Percentiles rank a stretch among this genome's conserved stretches.
Evolutionary conservation across 495 filamentous ascomycete genomes (phyloP).

Genomic region (Oidiodendron maius): DNA sequence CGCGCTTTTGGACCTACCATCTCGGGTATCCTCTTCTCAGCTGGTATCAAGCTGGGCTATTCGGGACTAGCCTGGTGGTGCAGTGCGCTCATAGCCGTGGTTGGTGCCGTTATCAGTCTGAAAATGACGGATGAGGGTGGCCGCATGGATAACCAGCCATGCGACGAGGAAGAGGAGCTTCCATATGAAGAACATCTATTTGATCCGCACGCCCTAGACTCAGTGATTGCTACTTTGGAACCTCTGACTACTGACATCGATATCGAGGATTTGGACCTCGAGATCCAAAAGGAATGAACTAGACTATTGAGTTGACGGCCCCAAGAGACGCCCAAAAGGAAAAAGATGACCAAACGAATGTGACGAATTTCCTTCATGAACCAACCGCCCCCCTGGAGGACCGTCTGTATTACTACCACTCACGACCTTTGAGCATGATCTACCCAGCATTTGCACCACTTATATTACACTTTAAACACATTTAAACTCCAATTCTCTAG

Average conservation of each 20-base stretch:
- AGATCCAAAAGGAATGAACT: slow-evolving; percentile 9
- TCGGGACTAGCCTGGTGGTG: slow-evolving; percentile 92
- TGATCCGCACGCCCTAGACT: slow-evolving; percentile 17
- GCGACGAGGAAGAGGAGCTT: slow-evolving; percentile 17
- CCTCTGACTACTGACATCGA: slow-evolving; percentile 2
- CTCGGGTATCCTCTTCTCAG: slow-evolving; percentile 77
- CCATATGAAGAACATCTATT: slow-evolving; percentile 17
- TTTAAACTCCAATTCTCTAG: too few species aligned
- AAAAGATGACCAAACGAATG: background rate
- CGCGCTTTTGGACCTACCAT: slow-evolving; percentile 84
- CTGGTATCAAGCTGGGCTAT: slow-evolving; percentile 71
- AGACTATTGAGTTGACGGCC: too few species aligned
- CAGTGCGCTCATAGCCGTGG: slow-evolving; percentile 65
- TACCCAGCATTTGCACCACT: too few species aligned
- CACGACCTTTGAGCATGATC: too few species aligned
- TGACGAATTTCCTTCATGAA: background rate
- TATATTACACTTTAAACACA: too few species aligned
- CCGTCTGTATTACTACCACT: slow-evolving; percentile 18
- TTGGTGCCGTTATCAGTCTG: slow-evolving; percentile 55
- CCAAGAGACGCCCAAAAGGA: slow-evolving; percentile 12
- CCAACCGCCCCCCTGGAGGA: slow-evolving; percentile 10
- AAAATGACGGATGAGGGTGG: slow-evolving; percentile 40
- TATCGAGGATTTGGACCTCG: slow-evolving; percentile 4
- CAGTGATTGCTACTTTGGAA: slow-evolving; percentile 14
- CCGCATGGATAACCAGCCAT: slow-evolving; percentile 32